Conservation (phyloP, 202 grass and related monocot genomes). For the Panicum hallii region DNA sequence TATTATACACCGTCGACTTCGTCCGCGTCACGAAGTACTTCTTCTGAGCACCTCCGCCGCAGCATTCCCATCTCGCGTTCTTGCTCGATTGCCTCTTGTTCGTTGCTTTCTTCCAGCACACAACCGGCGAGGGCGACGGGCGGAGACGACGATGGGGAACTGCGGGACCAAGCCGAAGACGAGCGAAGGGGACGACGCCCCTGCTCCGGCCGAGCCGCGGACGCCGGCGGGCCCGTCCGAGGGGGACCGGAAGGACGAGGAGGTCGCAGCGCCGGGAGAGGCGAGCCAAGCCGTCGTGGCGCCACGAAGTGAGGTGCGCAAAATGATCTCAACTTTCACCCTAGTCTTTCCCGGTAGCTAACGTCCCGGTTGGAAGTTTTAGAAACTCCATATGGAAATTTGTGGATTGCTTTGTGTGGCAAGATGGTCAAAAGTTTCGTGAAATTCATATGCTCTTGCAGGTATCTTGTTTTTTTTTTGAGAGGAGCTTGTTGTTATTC, state of each 20-base stretch:
- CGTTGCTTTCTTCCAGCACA: background rate
- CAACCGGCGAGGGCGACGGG: background rate
- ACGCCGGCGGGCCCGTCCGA: background rate
- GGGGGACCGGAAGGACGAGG: background rate
- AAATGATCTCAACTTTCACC: background rate
- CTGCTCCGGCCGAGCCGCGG: background rate
- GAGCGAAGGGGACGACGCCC: constrained; percentile 24
- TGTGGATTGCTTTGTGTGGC: background rate
- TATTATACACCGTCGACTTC: constrained; percentile 36
- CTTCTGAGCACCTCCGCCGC: background rate
- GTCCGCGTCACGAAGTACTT: background rate
- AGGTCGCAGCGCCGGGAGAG: background rate
- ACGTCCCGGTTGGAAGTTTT: too few species aligned
- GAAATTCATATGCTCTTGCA: background rate
- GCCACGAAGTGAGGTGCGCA: constrained; percentile 29
- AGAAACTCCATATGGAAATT: background rate
- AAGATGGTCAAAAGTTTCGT: background rate
- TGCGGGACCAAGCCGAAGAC: constrained; percentile 54
- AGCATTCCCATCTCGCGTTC: background rate
- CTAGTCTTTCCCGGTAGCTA: too few species aligned
- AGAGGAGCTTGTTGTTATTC: background rate
- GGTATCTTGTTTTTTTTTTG: too few species aligned
- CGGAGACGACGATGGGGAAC: constrained; percentile 37
- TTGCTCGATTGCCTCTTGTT: background rate
- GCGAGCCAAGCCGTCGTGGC: constrained; percentile 15